A percentile compares a stretch with the other conserved stretches of the same genome.
Conservation (phyloP, 2,329 filamentous ascomycete species). For the Alternaria angustiovoidea region DNA sequence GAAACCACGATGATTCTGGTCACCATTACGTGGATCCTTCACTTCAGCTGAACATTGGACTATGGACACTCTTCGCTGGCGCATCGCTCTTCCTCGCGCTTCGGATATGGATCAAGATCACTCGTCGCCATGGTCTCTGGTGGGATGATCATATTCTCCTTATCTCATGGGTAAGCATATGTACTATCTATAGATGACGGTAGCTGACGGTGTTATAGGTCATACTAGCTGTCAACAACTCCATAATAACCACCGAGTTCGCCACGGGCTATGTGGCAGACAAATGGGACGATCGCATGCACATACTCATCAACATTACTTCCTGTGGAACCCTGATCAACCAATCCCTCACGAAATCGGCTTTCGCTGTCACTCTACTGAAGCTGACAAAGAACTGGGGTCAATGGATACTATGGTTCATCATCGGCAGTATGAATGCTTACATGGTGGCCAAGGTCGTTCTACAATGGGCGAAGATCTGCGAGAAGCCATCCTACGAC, state of each 20-base stretch:
- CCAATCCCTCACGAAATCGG: slow-evolving; percentile 50
- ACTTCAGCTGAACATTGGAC: slow-evolving; percentile 47
- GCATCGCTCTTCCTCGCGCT: slow-evolving; percentile 48
- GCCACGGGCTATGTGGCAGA: slow-evolving; percentile 59
- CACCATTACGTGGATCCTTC: slow-evolving; percentile 47
- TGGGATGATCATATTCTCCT: slow-evolving; percentile 53
- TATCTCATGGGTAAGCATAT: slow-evolving; percentile 45
- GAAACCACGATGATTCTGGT: slow-evolving; percentile 27
- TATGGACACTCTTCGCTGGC: slow-evolving; percentile 52
- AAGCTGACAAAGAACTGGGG: slow-evolving; percentile 58
- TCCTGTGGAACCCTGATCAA: slow-evolving; percentile 51
- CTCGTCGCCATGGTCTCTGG: slow-evolving; percentile 51
- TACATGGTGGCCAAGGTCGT: slow-evolving; percentile 60
- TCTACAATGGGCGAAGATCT: slow-evolving; percentile 61
- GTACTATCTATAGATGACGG: not conserved
- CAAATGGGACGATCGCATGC: slow-evolving; percentile 62
- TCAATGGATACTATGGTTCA: slow-evolving; percentile 58
- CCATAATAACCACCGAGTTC: slow-evolving; percentile 57
- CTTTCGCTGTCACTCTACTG: slow-evolving; percentile 52
- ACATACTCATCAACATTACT: slow-evolving; percentile 60
- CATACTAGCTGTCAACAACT: slow-evolving; percentile 56
- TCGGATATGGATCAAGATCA: slow-evolving; percentile 50
- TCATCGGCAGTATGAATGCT: slow-evolving; percentile 59
- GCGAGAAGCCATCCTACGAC: slow-evolving; percentile 54
- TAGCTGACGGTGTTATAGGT: slow-evolving; percentile 39